Conservation (phyloP, 305 asterid species). For the Plantago rigida region DNA sequence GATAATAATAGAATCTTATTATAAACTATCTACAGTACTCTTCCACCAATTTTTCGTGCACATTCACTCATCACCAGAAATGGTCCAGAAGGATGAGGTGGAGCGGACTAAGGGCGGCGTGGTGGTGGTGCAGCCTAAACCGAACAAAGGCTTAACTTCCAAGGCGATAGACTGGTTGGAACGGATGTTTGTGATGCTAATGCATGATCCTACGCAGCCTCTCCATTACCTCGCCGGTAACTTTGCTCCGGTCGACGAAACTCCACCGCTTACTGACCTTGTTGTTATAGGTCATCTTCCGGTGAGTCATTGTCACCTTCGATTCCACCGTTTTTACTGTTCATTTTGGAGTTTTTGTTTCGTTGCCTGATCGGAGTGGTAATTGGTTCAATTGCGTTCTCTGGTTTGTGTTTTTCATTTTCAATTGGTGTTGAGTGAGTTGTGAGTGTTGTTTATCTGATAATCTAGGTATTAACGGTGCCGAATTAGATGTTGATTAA, state of each 20-base stretch:
- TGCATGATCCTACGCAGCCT: constrained; percentile 53
- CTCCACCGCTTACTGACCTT: constrained; percentile 63
- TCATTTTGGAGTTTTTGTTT: background rate
- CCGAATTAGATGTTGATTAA: too few species aligned
- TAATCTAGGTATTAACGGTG: too few species aligned
- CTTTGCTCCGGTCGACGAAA: constrained; percentile 68
- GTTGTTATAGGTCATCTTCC: constrained; percentile 60
- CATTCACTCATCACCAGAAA: constrained; percentile 7
- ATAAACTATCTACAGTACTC: background rate
- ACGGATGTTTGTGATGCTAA: constrained; percentile 48
- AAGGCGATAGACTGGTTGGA: constrained; percentile 67
- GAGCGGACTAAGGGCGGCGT: constrained; percentile 32
- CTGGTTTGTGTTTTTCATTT: constrained; percentile 1
- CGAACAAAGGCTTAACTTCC: constrained; percentile 52
- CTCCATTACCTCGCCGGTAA: constrained; percentile 63
- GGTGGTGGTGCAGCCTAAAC: constrained; percentile 64
- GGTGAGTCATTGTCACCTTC: constrained; percentile 33
- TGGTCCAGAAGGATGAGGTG: constrained; percentile 26
- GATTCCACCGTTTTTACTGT: background rate
- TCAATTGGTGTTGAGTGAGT: too few species aligned
- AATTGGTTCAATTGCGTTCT: background rate
- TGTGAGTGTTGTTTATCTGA: background rate
- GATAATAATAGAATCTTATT: too few species aligned
- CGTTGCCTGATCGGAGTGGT: too few species aligned
- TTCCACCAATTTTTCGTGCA: background rate